phyloP scores from a whole-genome alignment of 345 rosid species.

The Lagerstroemia speciosa region DNA sequence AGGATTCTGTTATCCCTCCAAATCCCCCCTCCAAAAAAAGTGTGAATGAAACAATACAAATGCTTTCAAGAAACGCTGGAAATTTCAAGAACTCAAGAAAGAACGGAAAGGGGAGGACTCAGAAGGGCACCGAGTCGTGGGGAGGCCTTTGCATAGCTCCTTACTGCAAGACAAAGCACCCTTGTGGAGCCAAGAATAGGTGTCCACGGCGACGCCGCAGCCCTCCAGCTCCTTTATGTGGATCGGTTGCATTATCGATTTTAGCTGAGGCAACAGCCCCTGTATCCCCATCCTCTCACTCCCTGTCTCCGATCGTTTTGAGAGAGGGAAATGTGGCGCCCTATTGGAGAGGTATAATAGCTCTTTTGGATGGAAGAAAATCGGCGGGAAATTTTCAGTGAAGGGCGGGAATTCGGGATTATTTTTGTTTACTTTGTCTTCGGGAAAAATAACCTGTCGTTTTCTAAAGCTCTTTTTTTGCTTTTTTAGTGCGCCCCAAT shows the following conservation, averaged over 20 bases:
- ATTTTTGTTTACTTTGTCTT: too few species aligned
- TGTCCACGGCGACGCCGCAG: constrained; percentile 74
- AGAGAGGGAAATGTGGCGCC: background rate
- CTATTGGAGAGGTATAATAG: too few species aligned
- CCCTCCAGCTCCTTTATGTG: constrained; percentile 74
- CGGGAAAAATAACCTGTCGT: too few species aligned
- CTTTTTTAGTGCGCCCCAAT: too few species aligned
- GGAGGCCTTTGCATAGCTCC: constrained; percentile 59
- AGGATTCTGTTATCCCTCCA: too few species aligned
- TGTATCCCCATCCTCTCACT: constrained; percentile 53
- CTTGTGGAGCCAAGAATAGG: constrained; percentile 92
- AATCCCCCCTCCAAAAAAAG: too few species aligned
- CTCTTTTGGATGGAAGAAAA: too few species aligned
- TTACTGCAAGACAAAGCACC: constrained; percentile 65
- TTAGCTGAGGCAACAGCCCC: constrained; percentile 78
- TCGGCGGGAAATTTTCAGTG: too few species aligned
- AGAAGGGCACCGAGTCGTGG: constrained; percentile 41
- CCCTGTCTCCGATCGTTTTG: background rate
- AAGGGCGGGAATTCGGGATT: too few species aligned
- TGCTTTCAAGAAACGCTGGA: background rate
- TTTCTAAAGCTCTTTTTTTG: too few species aligned
- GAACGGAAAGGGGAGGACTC: background rate
- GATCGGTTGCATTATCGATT: constrained; percentile 68
- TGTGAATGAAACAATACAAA: background rate
- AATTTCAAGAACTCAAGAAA: background rate